Percentiles rank a stretch among this genome's conserved stretches.
phyloP scores from a whole-genome alignment of 75 land plant species.

The Isoetes taiwanensis region DNA sequence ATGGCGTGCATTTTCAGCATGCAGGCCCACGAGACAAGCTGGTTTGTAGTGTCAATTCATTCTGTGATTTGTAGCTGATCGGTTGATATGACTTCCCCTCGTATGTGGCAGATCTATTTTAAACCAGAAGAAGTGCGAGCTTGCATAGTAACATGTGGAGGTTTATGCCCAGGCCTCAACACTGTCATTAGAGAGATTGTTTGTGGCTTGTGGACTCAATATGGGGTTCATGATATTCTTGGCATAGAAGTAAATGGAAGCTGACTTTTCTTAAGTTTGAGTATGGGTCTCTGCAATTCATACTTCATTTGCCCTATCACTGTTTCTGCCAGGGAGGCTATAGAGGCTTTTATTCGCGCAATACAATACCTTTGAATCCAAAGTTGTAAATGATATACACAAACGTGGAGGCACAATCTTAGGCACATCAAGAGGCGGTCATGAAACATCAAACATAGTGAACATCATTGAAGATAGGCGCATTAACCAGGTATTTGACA shows the following conservation, averaged over 20 bases:
- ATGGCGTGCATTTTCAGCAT: conserved; percentile 48
- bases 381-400: conserved; percentile 87
- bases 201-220: conserved; percentile 74
- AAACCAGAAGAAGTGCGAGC: conserved; percentile 82
- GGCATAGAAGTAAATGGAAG: conserved; percentile 79
- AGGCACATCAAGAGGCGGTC: conserved; percentile 87
- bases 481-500: conserved; percentile 62
- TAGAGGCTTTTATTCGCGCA: conserved; percentile 74
- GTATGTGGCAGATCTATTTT: conserved; percentile 94
- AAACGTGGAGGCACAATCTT: conserved; percentile 89
- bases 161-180: conserved; percentile 89
- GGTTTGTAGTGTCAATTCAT: no score
- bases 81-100: no score
- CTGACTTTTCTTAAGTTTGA: no score
- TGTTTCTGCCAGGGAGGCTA: conserved; percentile 98
- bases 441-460: conserved; percentile 74
- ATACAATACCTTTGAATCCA: conserved; percentile 56
- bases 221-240: conserved; percentile 61
- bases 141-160: conserved; percentile 97
- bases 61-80: no score
- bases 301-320: no score
- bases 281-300: no score
- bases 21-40: conserved; percentile 66
- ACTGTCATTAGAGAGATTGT: conserved; percentile 93
- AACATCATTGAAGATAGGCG: conserved; percentile 86